phyloP scores from a whole-genome alignment of 495 filamentous ascomycete species.

The Thozetella sp. region DNA sequence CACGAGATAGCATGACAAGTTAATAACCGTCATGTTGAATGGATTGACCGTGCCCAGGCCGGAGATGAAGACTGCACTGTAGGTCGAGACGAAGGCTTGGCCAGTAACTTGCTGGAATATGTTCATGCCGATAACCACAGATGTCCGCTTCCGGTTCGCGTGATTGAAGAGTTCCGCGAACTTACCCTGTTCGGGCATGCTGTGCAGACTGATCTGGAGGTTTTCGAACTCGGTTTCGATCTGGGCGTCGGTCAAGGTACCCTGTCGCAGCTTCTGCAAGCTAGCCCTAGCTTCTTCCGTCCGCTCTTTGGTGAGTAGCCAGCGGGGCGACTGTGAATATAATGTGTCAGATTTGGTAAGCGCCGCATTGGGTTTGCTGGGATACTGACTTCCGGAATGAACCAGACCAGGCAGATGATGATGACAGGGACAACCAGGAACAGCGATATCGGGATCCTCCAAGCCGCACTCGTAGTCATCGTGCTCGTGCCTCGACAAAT shows the following conservation, averaged over 20 bases:
- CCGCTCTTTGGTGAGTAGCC: slow-evolving; percentile 31
- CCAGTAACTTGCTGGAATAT: slow-evolving; percentile 39
- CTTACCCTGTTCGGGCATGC: slow-evolving; percentile 17
- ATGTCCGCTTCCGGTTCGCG: slow-evolving; percentile 30
- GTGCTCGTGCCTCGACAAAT: slow-evolving; percentile 27
- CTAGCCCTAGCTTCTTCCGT: slow-evolving; percentile 24
- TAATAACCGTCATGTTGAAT: slow-evolving; percentile 26
- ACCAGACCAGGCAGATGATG: slow-evolving; percentile 26
- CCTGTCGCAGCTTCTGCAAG: slow-evolving; percentile 11
- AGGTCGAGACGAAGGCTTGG: slow-evolving; percentile 27
- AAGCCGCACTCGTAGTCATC: slow-evolving; percentile 24
- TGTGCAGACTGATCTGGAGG: slow-evolving; percentile 8
- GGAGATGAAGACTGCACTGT: slow-evolving; percentile 34
- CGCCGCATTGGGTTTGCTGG: too few species aligned
- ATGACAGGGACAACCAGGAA: slow-evolving; percentile 29
- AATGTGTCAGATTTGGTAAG: too few species aligned
- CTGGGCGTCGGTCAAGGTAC: background rate
- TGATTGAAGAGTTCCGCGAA: slow-evolving; percentile 28
- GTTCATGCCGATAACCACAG: slow-evolving; percentile 27
- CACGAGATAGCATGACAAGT: slow-evolving; percentile 3
- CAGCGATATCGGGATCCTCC: slow-evolving; percentile 30
- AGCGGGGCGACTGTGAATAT: slow-evolving; percentile 22
- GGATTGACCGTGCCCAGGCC: slow-evolving; percentile 32
- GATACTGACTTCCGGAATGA: slow-evolving; percentile 24
- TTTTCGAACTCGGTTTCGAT: slow-evolving; percentile 8